Evolutionary conservation across 106 monocot genomes (phyloP).

Genomic region (Apostasia shenzhenica): DNA sequence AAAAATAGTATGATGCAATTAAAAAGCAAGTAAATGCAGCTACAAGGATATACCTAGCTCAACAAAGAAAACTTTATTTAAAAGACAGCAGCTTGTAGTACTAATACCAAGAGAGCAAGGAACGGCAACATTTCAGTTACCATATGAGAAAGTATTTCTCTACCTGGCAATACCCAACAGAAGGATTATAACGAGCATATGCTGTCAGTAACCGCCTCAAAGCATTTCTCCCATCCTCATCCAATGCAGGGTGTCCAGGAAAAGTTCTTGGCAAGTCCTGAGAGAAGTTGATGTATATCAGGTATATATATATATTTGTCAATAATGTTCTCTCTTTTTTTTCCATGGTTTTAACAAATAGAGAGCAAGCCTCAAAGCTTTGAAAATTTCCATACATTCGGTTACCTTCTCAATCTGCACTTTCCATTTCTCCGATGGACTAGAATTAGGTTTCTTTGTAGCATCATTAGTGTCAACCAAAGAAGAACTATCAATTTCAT

Average conservation of each 20-base stretch:
- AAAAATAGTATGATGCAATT: too few species aligned
- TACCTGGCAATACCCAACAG: slow-evolving; percentile 99
- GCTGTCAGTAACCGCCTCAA: slow-evolving; percentile 94
- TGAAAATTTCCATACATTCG: not conserved
- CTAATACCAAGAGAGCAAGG: too few species aligned
- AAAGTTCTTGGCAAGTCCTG: slow-evolving; percentile 99
- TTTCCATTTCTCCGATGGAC: slow-evolving; percentile 84
- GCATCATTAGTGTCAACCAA: slow-evolving; percentile 15
- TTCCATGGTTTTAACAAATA: not conserved
- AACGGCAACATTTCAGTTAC: too few species aligned
- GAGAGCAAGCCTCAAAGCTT: not conserved
- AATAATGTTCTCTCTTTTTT: not conserved
- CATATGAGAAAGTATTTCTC: not conserved
- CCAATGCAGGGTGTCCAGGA: slow-evolving; percentile 94
- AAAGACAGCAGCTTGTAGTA: too few species aligned
- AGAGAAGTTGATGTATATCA: slow-evolving; percentile 2
- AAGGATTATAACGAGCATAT: slow-evolving; percentile 97
- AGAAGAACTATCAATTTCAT: slow-evolving; percentile 13
- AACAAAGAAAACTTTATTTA: too few species aligned
- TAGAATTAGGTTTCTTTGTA: slow-evolving; percentile 16
- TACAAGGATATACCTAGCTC: too few species aligned
- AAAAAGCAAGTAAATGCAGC: too few species aligned
- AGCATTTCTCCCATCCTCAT: slow-evolving; percentile 97
- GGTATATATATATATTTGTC: not conserved
- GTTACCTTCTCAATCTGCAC: slow-evolving; percentile 96